A percentile compares a stretch with the other conserved stretches of the same genome.
Conservation (phyloP, 768 basidiomycete genomes). For the Butyriboletus loyo region DNA sequence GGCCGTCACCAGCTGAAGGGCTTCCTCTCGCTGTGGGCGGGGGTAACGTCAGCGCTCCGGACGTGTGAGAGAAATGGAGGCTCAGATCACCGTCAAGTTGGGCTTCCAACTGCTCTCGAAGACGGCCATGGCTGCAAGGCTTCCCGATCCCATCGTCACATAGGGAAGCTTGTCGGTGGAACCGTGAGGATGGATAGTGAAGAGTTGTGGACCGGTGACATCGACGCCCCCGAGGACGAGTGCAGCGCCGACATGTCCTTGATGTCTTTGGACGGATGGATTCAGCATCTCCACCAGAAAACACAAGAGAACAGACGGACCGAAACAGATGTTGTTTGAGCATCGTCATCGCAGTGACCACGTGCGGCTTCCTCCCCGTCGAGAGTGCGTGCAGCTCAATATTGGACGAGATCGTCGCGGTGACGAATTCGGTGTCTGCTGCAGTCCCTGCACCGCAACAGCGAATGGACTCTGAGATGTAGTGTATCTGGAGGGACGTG, state of each 20-base stretch:
- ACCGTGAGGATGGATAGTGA: slow-evolving; percentile 94
- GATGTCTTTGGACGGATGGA: slow-evolving; percentile 53
- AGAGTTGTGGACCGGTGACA: slow-evolving; percentile 87
- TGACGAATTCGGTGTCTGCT: slow-evolving; percentile 96
- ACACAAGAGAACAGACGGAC: slow-evolving; percentile 39
- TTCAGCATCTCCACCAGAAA: neutral
- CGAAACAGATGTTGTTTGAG: slow-evolving; percentile 92
- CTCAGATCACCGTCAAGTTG: slow-evolving; percentile 65
- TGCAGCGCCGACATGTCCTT: slow-evolving; percentile 92
- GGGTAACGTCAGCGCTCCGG: slow-evolving; percentile 4
- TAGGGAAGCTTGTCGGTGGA: slow-evolving; percentile 98
- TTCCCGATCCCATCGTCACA: slow-evolving; percentile 98
- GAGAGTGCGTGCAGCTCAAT: slow-evolving; percentile 91
- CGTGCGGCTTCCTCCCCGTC: slow-evolving; percentile 86
- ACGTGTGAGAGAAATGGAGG: neutral
- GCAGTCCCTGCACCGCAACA: slow-evolving; percentile 99
- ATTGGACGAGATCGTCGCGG: slow-evolving; percentile 93
- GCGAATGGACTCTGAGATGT: slow-evolving; percentile 89
- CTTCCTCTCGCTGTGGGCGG: slow-evolving; percentile 63
- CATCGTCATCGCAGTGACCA: slow-evolving; percentile 99
- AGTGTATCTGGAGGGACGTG: slow-evolving; percentile 76
- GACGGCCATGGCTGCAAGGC: slow-evolving; percentile 96
- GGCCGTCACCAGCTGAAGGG: slow-evolving; percentile 75
- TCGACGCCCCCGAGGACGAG: slow-evolving; percentile 98
- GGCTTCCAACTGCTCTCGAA: slow-evolving; percentile 87